Percentiles rank a stretch among this genome's conserved stretches.
Evolutionary conservation across 345 rosid genomes (phyloP).

Genomic region (Eucalyptus urophylla): DNA sequence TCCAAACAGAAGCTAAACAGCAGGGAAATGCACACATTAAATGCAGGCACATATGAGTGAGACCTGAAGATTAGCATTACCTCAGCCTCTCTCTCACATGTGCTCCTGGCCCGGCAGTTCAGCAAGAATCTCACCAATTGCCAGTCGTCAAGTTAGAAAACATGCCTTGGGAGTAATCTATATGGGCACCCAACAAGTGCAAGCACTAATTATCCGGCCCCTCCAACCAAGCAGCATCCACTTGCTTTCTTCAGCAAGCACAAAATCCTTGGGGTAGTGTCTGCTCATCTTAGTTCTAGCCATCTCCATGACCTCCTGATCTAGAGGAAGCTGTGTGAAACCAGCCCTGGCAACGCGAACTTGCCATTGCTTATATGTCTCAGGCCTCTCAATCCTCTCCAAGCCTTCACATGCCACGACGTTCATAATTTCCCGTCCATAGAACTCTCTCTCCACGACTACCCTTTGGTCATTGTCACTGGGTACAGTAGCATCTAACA

Average conservation of each 20-base stretch:
- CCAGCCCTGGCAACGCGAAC: constrained; percentile 56
- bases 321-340: constrained; percentile 42
- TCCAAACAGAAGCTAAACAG: not conserved
- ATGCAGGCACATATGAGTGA: not conserved
- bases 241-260: constrained; percentile 46
- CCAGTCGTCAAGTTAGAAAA: not conserved
- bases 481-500: constrained; percentile 35
- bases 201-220: constrained; percentile 58
- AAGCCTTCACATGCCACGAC: constrained; percentile 79
- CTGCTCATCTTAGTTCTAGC: constrained; percentile 19
- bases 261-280: constrained; percentile 63
- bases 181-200: constrained; percentile 67
- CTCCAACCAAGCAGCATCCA: constrained; percentile 97
- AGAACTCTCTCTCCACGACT: constrained; percentile 46
- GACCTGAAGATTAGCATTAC: not conserved
- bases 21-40: not conserved
- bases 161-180: not conserved
- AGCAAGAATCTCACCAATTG: not conserved
- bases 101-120: not conserved
- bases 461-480: constrained; percentile 46
- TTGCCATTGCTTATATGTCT: constrained; percentile 90
- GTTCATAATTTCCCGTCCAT: constrained; percentile 52
- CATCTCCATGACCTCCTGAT: constrained; percentile 22
- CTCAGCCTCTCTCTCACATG: not conserved
- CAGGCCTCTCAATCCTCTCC: constrained; percentile 79